These are phyloP conservation scores for Tulasnella sp. DNA, from an alignment of 768 basidiomycete species.

Conservation along the genomic window DNA sequence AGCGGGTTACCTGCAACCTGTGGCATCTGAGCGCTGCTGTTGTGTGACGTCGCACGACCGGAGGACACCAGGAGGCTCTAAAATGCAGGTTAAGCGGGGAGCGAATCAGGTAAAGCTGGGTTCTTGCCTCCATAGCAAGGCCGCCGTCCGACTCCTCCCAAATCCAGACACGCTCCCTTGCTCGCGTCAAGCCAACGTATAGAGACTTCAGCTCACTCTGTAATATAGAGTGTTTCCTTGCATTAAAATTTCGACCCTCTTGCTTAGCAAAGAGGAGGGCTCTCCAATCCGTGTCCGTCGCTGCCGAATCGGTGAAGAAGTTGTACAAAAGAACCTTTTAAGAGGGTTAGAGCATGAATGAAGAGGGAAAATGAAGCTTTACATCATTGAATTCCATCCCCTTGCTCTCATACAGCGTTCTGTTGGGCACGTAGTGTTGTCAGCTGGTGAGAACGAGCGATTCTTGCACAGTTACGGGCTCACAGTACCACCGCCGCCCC, in stretches of 20 bases:
- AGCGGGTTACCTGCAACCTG: slow-evolving; percentile 15
- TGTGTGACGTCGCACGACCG: not conserved
- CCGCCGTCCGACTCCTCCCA: slow-evolving; percentile 21
- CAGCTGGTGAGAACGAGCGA: too few relatives aligned
- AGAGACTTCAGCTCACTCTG: slow-evolving; percentile 28
- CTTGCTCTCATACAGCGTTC: slow-evolving; percentile 60
- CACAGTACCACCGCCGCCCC: slow-evolving; percentile 47
- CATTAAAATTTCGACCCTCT: not conserved
- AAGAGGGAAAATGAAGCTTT: not conserved
- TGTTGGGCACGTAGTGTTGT: not conserved
- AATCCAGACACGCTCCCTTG: slow-evolving; percentile 27
- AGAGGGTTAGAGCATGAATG: not conserved
- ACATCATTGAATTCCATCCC: slow-evolving; percentile 67
- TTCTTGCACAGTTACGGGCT: too few relatives aligned
- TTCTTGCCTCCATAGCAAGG: slow-evolving; percentile 22
- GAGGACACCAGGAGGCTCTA: slow-evolving; percentile 17
- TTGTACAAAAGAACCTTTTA: slow-evolving; percentile 66
- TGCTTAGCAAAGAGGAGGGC: slow-evolving; percentile 35
- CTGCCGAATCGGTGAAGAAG: slow-evolving; percentile 64
- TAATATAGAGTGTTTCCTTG: not conserved
- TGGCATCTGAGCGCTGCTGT: not conserved
- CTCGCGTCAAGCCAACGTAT: slow-evolving; percentile 30
- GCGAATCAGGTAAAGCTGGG: too few relatives aligned
- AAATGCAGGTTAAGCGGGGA: not conserved
- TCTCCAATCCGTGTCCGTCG: slow-evolving; percentile 56